phyloP scores from a whole-genome alignment of 2,329 filamentous ascomycete genomes.

The Penicillium corylophilum region DNA sequence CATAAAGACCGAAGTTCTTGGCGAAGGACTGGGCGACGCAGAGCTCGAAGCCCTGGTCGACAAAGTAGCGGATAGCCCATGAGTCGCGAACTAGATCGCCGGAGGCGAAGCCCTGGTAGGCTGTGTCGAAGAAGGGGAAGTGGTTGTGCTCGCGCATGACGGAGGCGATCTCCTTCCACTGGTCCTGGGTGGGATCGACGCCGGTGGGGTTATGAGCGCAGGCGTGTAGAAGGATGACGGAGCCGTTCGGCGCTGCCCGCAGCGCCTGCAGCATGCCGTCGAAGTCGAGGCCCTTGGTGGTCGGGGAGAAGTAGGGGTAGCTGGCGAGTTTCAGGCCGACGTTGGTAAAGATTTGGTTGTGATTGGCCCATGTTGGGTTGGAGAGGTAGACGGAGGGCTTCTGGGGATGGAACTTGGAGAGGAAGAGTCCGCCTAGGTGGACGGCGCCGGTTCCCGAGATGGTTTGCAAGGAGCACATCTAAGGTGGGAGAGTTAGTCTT shows the following conservation, averaged over 20 bases:
- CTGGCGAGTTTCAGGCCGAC: constrained; percentile 73
- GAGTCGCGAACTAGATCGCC: constrained; percentile 82
- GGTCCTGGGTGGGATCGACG: constrained; percentile 87
- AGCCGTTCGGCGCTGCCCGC: constrained; percentile 68
- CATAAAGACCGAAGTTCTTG: constrained; percentile 79
- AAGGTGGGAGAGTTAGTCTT: constrained; percentile 5
- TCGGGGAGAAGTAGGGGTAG: constrained; percentile 91
- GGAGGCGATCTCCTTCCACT: constrained; percentile 87
- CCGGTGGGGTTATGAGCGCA: constrained; percentile 98
- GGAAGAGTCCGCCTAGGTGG: constrained; percentile 90
- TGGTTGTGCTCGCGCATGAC: constrained; percentile 75
- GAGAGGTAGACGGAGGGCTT: constrained; percentile 81
- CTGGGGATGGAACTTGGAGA: constrained; percentile 79
- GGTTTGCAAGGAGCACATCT: constrained; percentile 78
- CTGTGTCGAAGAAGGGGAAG: constrained; percentile 98
- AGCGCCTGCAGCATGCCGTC: constrained; percentile 78
- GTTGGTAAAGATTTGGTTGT: constrained; percentile 97
- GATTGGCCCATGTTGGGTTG: constrained; percentile 96
- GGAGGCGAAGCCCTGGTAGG: constrained; percentile 97
- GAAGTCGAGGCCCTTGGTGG: constrained; percentile 89
- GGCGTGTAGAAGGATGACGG: constrained; percentile 87
- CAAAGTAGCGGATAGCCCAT: constrained; percentile 90
- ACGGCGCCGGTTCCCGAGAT: constrained; percentile 97
- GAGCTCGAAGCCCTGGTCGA: constrained; percentile 81
- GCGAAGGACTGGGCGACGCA: constrained; percentile 62